These are phyloP conservation scores for Blastocystis sp. DNA, from an alignment of 352 stramenopile species.

Conservation along the genomic window DNA sequence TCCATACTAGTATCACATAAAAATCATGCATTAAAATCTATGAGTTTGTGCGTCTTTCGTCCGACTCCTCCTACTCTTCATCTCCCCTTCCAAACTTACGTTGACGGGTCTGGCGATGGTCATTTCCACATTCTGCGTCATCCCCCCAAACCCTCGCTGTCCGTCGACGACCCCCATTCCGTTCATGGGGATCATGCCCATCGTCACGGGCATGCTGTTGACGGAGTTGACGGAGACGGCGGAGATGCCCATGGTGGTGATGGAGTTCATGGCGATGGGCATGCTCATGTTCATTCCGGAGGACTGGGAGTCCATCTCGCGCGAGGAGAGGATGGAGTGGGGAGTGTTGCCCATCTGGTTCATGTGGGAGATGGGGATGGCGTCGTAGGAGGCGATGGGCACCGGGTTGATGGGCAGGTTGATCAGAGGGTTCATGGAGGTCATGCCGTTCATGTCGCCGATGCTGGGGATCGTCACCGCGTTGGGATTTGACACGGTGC, in stretches of 20 bases:
- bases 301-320: background rate
- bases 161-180: background rate
- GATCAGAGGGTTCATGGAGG: background rate
- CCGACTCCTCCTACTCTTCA: background rate
- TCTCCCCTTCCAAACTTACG: background rate
- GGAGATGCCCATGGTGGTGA: background rate
- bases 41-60: background rate
- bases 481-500: background rate
- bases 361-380: background rate
- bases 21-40: background rate
- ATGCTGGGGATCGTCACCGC: background rate
- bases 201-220: background rate
- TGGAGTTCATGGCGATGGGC: background rate
- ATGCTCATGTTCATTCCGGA: background rate
- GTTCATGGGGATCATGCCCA: background rate
- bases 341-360: background rate
- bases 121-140: background rate
- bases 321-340: background rate
- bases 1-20: background rate
- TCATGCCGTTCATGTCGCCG: background rate
- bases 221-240: background rate
- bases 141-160: background rate
- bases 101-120: background rate
- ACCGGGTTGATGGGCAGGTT: slow-evolving; percentile 15
- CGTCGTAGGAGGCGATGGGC: background rate